These are phyloP conservation scores for Mortierella alpina DNA, from an alignment of 192 early-diverging fungal species.

Conservation along the genomic window DNA sequence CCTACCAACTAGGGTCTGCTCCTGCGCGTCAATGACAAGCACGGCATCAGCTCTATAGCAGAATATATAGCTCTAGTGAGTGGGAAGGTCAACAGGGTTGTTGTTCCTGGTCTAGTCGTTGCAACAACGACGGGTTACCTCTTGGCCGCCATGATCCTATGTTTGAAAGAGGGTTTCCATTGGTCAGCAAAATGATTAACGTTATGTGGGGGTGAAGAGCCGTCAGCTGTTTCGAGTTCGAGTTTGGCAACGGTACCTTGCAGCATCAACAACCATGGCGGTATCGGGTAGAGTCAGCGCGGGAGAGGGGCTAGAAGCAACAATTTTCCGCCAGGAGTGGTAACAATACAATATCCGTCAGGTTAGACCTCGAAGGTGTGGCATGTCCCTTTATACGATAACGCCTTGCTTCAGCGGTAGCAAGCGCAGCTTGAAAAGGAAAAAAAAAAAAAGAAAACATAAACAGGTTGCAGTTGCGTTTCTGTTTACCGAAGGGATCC, in stretches of 20 bases:
- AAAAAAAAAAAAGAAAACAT: conserved; percentile 13
- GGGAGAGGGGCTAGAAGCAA: conserved; percentile 30
- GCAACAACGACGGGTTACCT: conserved; percentile 22
- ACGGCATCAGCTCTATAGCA: conserved; percentile 53
- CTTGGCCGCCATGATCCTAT: conserved; percentile 56
- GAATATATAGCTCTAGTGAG: neutral
- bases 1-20: conserved; percentile 50
- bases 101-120: neutral
- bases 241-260: conserved; percentile 18
- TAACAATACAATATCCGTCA: neutral
- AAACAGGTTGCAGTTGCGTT: conserved; percentile 8
- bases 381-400: no score
- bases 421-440: neutral
- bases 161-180: neutral
- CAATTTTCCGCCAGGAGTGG: neutral
- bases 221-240: neutral
- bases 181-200: conserved; percentile 15
- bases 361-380: no score
- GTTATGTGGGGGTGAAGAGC: neutral
- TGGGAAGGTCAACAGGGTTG: neutral
- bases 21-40: conserved; percentile 54
- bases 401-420: no score
- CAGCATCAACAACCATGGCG: conserved; percentile 52
- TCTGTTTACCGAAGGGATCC: conserved; percentile 48
- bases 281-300: conserved; percentile 45